phyloP scores from a whole-genome alignment of 225 moss, liverwort and hornwort genomes.

The Takakia lepidozioides region DNA sequence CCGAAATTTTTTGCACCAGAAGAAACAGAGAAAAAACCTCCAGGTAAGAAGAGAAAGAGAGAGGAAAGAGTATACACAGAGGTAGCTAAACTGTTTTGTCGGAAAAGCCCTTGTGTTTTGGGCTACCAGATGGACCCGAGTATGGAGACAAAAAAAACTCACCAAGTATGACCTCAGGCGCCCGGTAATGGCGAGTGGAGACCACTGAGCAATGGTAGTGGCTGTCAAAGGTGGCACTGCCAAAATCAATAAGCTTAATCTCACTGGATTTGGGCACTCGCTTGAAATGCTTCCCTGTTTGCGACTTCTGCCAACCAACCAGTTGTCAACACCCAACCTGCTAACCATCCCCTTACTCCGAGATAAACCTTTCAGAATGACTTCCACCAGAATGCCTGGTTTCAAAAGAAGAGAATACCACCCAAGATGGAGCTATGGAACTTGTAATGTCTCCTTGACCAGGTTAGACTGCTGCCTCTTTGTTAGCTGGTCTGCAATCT shows the following conservation, averaged over 20 bases:
- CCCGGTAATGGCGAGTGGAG: slow-evolving; percentile 49
- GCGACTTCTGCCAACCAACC: slow-evolving; percentile 24
- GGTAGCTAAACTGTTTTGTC: too few relatives aligned
- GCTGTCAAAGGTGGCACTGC: slow-evolving; percentile 56
- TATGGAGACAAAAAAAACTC: slow-evolving; percentile 5
- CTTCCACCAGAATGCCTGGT: neutral
- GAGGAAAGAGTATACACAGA: too few relatives aligned
- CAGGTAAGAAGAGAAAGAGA: too few relatives aligned
- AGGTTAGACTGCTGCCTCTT: too few relatives aligned
- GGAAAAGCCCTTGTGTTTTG: too few relatives aligned
- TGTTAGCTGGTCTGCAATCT: too few relatives aligned
- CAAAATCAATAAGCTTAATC: slow-evolving; percentile 59
- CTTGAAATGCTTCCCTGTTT: slow-evolving; percentile 49
- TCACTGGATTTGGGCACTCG: slow-evolving; percentile 46
- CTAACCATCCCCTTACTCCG: neutral
- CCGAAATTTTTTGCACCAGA: too few relatives aligned
- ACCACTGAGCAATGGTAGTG: slow-evolving; percentile 59
- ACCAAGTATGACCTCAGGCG: slow-evolving; percentile 57
- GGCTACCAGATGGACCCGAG: too few relatives aligned
- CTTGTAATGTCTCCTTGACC: too few relatives aligned
- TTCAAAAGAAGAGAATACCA: too few relatives aligned
- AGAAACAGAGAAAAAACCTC: too few relatives aligned
- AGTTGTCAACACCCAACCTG: neutral
- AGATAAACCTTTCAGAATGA: neutral
- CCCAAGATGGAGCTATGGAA: too few relatives aligned